Evolutionary conservation across 805 yeast species (phyloP).

Genomic region (Henningerozyma blattae): DNA sequence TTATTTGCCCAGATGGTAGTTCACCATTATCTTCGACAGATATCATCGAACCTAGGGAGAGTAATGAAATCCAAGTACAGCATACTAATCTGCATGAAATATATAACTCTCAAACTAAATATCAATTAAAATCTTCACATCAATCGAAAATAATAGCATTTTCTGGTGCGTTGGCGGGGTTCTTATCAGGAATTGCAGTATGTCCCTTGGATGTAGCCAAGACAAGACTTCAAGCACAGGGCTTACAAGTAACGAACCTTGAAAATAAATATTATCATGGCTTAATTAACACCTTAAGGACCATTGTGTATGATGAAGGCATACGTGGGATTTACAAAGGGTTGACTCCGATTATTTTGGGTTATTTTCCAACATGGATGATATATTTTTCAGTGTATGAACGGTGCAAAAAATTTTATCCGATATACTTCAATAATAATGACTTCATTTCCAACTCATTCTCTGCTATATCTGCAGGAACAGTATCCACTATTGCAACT

Average conservation of each 20-base stretch:
- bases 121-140: slow-evolving; percentile 11
- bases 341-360: slow-evolving; percentile 79
- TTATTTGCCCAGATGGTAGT: slow-evolving; percentile 14
- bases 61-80: neutral
- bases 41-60: slow-evolving; percentile 10
- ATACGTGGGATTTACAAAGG: slow-evolving; percentile 79
- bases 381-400: slow-evolving; percentile 89
- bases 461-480: slow-evolving; percentile 80
- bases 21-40: slow-evolving; percentile 14
- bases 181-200: slow-evolving; percentile 75
- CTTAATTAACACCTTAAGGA: slow-evolving; percentile 46
- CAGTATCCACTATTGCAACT: slow-evolving; percentile 69
- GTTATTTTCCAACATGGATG: slow-evolving; percentile 97
- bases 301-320: slow-evolving; percentile 72
- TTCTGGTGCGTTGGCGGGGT: slow-evolving; percentile 92
- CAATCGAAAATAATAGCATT: slow-evolving; percentile 57
- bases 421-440: slow-evolving; percentile 16
- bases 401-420: slow-evolving; percentile 48
- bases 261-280: slow-evolving; percentile 39
- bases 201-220: slow-evolving; percentile 96
- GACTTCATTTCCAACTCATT: slow-evolving; percentile 30
- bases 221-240: slow-evolving; percentile 89
- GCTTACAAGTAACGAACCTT: slow-evolving; percentile 28
- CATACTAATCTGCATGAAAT: neutral
- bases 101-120: slow-evolving; percentile 4